Base-by-base conservation (phyloP, 106 monocot genomes). In the Dendrobium nobile region DNA sequence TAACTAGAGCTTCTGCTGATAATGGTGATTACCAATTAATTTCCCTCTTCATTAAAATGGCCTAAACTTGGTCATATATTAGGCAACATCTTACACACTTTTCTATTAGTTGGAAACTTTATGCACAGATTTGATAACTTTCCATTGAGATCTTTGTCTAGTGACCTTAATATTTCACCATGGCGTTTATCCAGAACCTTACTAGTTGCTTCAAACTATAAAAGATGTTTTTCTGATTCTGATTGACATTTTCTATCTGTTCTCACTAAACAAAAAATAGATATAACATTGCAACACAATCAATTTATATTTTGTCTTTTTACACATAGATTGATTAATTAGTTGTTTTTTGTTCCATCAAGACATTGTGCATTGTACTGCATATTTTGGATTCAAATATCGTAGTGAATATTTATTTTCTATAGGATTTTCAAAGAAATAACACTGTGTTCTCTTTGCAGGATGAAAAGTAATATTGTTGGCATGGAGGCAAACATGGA, bases 401-500 rank as follows among this genome's bases (percentile, higher is more conserved):
- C 11, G n/a, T 5, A 9, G 22, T 76, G 24, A 48, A 48, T n/a
- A 7, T 11, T 48, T 0, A 48, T 76, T 27, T 47, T 76, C 33
- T 70, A 16, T 20, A 0, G 24, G 47, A 17, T 9, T 11, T 16
- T 48, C 7, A 76, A 51, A 26, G 20, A 48, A 26, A 26, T 77
- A 42, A 40, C 43, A 44, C 33, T 37, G 4, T 78, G 8, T 42
- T 16, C 73, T 31, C 41, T 0, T 72, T 83, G 47, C 77, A 98
- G 98, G 88, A 98, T 98, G 98, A 98, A 98, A 86, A 92, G 79
- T 80, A 98, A 98, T 75, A 98, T 98, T 73, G 80, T 88, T 79
- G 98, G 98, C 41, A 98, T 98, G 95, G 98, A 95, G 79, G 79
- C 86, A 78, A 98, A 93, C 84, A 98, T 98, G 98, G 92, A 92